Evolutionary conservation across 208 protist species (phyloP), one percentile per base, ranked within the genome.

Genomic region (Trypanosoma conorhini): DNA sequence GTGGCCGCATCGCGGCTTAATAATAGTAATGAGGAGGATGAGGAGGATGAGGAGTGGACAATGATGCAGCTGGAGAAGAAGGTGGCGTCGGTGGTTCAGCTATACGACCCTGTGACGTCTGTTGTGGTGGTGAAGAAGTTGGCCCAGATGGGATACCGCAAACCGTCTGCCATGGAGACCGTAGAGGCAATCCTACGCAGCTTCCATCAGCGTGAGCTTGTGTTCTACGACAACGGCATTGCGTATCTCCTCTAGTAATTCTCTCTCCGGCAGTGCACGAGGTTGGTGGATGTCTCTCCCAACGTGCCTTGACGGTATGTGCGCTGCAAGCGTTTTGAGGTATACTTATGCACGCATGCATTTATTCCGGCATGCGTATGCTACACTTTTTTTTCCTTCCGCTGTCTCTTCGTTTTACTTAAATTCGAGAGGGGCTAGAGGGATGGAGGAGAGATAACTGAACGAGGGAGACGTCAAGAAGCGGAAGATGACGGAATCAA

Each of bases 181-280:
- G 90, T 95, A 15, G 84, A 92, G 68, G 46, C 56, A n/a, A 79
- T 85, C 38, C 68, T 95, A 50, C 75, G 64, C 3, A 78, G 77
- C 30, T 93, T 95, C 72, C 87, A 93, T 61, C 66, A 87, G n/a
- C 77, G 81, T n/a, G 80, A 93, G 58, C 77, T 92, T 31, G 83
- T 96, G 44, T 89, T 88, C 24, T 94, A 90, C 59, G 91, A 93
- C 62, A 91, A 77, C 66, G 91, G 84, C 40, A 94, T 94, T 60
- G 88, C 86, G 5, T 94, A 93, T 66, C 63, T 95, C 48, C 79
- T 91, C 59, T 95, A 81, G 79, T 31, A 7, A 46, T 44, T 31
- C 38, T 52, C 19, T 35, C 0, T 24, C 3, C 50, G 4, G 8
- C 7, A 40, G 8, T 56, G 9, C 38, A 22, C 26, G 9, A 15